phyloP scores from a whole-genome alignment of 768 basidiomycete species.

The Stropharia rugosoannulata region DNA sequence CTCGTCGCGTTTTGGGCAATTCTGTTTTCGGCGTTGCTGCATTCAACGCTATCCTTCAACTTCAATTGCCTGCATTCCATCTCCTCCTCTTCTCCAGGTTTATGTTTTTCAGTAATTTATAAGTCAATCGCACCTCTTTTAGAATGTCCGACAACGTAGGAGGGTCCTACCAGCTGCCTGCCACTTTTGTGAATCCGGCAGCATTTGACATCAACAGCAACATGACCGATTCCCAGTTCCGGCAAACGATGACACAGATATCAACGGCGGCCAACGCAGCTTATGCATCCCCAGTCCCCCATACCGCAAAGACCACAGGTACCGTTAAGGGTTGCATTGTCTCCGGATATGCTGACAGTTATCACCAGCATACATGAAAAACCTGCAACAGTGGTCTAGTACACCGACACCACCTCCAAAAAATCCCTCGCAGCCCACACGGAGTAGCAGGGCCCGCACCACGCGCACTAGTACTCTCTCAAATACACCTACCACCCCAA shows the following conservation, averaged over 20 bases:
- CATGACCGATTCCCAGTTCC: slow-evolving; percentile 64
- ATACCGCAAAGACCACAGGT: slow-evolving; percentile 36
- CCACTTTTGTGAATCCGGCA: slow-evolving; percentile 24
- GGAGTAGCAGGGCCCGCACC: slow-evolving; percentile 38
- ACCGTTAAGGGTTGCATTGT: slow-evolving; percentile 6
- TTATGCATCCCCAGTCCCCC: slow-evolving; percentile 41
- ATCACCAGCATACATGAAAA: slow-evolving; percentile 52
- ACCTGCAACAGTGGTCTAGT: slow-evolving; percentile 68
- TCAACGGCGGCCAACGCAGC: slow-evolving; percentile 36
- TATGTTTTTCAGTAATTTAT: neutral
- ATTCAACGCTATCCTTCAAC: slow-evolving; percentile 3
- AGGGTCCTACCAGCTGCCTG: slow-evolving; percentile 14
- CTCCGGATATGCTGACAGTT: neutral
- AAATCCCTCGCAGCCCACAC: slow-evolving; percentile 34
- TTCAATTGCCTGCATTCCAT: neutral
- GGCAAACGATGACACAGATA: slow-evolving; percentile 59
- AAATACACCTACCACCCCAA: slow-evolving; percentile 24
- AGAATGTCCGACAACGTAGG: slow-evolving; percentile 28
- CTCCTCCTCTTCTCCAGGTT: neutral
- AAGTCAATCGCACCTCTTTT: neutral
- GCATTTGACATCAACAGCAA: slow-evolving; percentile 33
- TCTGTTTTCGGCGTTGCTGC: slow-evolving; percentile 13
- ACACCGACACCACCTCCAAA: slow-evolving; percentile 54
- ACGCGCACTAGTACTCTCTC: slow-evolving; percentile 45
- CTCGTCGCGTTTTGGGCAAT: slow-evolving; percentile 19